Evolutionary conservation across 1,139 yeast species (phyloP), one percentile per base, ranked within the genome.

Genomic region (Candida albicans): DNA sequence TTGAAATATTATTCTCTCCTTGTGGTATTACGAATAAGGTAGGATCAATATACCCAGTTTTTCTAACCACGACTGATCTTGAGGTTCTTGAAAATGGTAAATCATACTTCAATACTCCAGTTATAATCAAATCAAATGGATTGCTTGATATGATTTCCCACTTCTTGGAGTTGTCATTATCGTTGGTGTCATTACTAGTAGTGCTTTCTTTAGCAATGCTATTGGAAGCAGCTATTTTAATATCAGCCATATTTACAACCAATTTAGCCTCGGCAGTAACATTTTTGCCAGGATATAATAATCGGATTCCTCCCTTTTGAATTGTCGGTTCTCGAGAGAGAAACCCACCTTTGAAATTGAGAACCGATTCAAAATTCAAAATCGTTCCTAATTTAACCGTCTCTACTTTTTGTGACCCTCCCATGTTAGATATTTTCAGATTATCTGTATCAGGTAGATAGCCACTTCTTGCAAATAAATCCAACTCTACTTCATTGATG

Each of bases 381-480:
- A 88, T 79, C 2, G 84, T 78, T 0, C 99, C 98, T 39, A 91
- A 69, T 22, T 90, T 67, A 33, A 91, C 82, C 0, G 96, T 90
- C 53, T 87, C 79, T 12, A 77, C 66, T 4, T 65, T 49, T n/a
- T 49, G 51, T 4, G 51, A 44, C 13, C 45, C 46, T 5, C 38
- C 22, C 22, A 18, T 47, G 9, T 44, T 26, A 2, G 8, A 39
- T 29, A 13, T 36, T 44, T 31, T n/a, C 8, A 11, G 11, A 11
- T 43, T 47, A n/a, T 46, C 48, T 11, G 48, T 50, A 8, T 57
- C 64, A 2, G 65, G 64, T 25, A 73, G 48, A 56, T 79, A 81
- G 5, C 83, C 77, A 43, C 95, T 81, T 54, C 86, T 84, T 1
- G 97, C 98, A 70, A 93, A 93, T 2, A 93, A 73, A 59, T 91